A percentile compares a stretch with the other conserved stretches of the same genome.
Conservation (phyloP, 371 early-diverging fungal genomes). For the Rhizopus microsporus region DNA sequence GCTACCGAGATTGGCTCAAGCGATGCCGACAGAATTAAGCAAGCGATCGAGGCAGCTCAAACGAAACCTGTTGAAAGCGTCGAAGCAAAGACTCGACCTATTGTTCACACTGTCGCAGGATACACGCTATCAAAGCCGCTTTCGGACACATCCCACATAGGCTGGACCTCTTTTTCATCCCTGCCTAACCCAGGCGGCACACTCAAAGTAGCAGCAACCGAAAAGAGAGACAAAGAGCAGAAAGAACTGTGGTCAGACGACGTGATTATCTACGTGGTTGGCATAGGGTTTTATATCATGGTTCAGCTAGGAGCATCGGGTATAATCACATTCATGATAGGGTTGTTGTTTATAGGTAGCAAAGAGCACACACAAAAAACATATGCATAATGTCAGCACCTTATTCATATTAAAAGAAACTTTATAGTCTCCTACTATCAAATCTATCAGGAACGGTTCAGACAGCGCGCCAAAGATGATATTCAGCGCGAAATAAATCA, state of each 20-base stretch:
- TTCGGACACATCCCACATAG: constrained; percentile 32
- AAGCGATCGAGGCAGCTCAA: constrained; percentile 23
- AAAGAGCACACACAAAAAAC: neutral
- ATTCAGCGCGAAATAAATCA: constrained; percentile 62
- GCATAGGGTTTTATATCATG: constrained; percentile 32
- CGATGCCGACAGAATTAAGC: constrained; percentile 28
- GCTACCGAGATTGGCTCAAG: constrained; percentile 31
- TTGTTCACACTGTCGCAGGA: constrained; percentile 26
- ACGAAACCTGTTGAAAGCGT: constrained; percentile 16
- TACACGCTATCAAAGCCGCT: constrained; percentile 24
- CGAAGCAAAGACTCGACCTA: constrained; percentile 5
- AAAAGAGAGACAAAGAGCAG: constrained; percentile 9
- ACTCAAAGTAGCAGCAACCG: constrained; percentile 14
- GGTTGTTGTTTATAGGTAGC: constrained; percentile 50
- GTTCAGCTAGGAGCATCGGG: constrained; percentile 42
- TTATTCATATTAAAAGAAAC: neutral
- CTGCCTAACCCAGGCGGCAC: constrained; percentile 29
- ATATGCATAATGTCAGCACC: neutral
- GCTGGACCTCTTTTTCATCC: constrained; percentile 38
- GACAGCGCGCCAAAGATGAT: constrained; percentile 66
- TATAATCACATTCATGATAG: constrained; percentile 40
- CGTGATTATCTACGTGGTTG: constrained; percentile 34
- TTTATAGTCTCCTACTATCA: constrained; percentile 66
- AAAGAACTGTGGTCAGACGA: constrained; percentile 42
- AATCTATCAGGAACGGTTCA: constrained; percentile 63